Evolutionary conservation across 1,284 basidiomycete genomes (phyloP).

Genomic region (Microbotryomycetes sp.): DNA sequence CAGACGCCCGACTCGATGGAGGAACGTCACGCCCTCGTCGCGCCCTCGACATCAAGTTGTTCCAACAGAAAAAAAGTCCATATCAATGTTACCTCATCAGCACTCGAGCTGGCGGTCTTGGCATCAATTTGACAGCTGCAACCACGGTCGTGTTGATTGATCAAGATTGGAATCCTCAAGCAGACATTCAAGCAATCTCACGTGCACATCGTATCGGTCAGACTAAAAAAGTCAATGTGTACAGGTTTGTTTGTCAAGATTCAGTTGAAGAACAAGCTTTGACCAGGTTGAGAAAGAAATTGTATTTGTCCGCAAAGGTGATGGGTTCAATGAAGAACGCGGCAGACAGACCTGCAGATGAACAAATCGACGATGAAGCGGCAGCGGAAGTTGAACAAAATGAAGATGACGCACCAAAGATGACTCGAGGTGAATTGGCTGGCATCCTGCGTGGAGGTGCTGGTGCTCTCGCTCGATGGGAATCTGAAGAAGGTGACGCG

Average conservation of each 20-base stretch:
- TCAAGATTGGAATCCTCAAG: slow-evolving; percentile 31
- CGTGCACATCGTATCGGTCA: slow-evolving; percentile 37
- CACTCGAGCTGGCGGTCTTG: slow-evolving; percentile 35
- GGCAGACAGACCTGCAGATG: slow-evolving; percentile 48
- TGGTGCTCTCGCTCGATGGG: slow-evolving; percentile 13
- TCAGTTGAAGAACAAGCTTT: slow-evolving; percentile 63
- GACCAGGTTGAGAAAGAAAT: slow-evolving; percentile 56
- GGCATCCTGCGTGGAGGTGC: slow-evolving; percentile 21
- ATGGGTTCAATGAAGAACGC: slow-evolving; percentile 54
- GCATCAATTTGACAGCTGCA: slow-evolving; percentile 40
- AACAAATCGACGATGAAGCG: slow-evolving; percentile 44
- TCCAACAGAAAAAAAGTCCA: slow-evolving; percentile 53
- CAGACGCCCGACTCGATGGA: slow-evolving; percentile 32
- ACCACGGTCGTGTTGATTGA: slow-evolving; percentile 32
- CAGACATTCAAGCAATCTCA: slow-evolving; percentile 35
- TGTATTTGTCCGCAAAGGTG: slow-evolving; percentile 57
- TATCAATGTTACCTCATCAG: slow-evolving; percentile 33
- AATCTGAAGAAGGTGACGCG: slow-evolving; percentile 7
- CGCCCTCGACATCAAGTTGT: slow-evolving; percentile 55
- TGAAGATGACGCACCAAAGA: slow-evolving; percentile 47
- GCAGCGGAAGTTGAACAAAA: slow-evolving; percentile 48
- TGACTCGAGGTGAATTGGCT: slow-evolving; percentile 45
- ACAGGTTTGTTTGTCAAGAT: slow-evolving; percentile 30
- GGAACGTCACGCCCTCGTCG: slow-evolving; percentile 49
- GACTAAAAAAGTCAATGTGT: slow-evolving; percentile 32